These are phyloP conservation scores for Naematelia aurantialba DNA, from an alignment of 768 basidiomycete genomes.

Conservation along the genomic window DNA sequence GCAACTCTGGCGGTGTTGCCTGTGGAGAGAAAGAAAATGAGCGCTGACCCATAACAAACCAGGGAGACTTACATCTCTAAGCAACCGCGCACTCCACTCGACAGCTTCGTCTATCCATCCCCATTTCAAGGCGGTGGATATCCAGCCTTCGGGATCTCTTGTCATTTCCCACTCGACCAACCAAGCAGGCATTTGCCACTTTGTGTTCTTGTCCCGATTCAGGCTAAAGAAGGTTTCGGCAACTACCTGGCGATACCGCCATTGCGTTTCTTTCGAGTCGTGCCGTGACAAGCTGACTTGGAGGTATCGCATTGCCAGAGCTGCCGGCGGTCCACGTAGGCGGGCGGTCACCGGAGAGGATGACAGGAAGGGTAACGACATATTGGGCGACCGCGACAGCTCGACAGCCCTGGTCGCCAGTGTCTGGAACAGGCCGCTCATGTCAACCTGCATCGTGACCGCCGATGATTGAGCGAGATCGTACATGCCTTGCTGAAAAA, in stretches of 20 bases:
- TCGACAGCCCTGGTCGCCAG: constrained; percentile 75
- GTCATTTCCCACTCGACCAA: constrained; percentile 63
- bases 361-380: constrained; percentile 74
- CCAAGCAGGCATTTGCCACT: constrained; percentile 69
- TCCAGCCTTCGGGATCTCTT: constrained; percentile 65
- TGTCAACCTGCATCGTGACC: constrained; percentile 71
- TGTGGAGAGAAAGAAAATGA: not conserved
- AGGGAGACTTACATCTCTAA: constrained; percentile 62
- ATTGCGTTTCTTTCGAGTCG: constrained; percentile 68
- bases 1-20: constrained; percentile 39
- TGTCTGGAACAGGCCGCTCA: constrained; percentile 77
- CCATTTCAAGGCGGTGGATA: constrained; percentile 71
- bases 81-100: constrained; percentile 65
- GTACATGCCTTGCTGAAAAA: constrained; percentile 74
- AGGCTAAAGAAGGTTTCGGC: constrained; percentile 71
- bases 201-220: constrained; percentile 52
- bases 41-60: not conserved
- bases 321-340: constrained; percentile 75
- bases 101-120: constrained; percentile 75
- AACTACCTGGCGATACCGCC: constrained; percentile 69
- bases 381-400: constrained; percentile 55
- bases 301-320: constrained; percentile 84
- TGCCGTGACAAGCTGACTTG: constrained; percentile 73
- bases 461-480: constrained; percentile 75
- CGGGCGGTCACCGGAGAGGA: constrained; percentile 56